A percentile compares a stretch with the other conserved stretches of the same genome.
phyloP scores from a whole-genome alignment of 345 rosid species.

The Hibiscus tridactylites region DNA sequence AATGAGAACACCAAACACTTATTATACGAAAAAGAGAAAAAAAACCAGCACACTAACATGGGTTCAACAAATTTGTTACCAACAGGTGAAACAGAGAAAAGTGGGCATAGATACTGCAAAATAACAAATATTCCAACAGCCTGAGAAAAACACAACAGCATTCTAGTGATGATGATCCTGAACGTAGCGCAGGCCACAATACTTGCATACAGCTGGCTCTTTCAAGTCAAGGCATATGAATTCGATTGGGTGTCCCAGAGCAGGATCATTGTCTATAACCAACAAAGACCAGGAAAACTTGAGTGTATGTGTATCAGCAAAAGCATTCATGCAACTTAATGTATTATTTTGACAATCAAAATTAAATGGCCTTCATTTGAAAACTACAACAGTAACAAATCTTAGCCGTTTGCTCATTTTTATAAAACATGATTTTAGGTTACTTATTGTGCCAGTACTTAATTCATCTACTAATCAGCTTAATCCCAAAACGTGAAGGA shows the following conservation, averaged over 20 bases:
- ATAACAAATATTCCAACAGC: not conserved
- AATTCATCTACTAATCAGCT: not conserved
- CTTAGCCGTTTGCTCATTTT: not conserved
- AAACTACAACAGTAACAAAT: not conserved
- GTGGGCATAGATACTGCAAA: not conserved
- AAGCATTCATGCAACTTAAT: not conserved
- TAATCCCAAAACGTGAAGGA: not conserved
- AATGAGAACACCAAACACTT: not conserved
- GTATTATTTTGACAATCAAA: not conserved
- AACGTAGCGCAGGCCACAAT: constrained; percentile 86
- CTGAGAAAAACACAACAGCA: not conserved
- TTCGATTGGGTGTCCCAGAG: constrained; percentile 96
- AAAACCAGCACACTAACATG: not conserved
- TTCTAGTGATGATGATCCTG: constrained; percentile 86
- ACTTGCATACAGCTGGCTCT: constrained; percentile 95
- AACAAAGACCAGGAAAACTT: not conserved
- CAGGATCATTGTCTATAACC: constrained; percentile 56
- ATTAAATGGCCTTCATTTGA: not conserved
- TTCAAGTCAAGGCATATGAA: constrained; percentile 84
- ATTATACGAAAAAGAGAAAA: not conserved
- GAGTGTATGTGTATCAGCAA: not conserved
- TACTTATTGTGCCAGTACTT: not conserved
- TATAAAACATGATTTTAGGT: not conserved
- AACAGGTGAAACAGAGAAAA: not conserved
- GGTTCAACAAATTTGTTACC: not conserved